Percentiles rank a stretch among this genome's conserved stretches.
These are phyloP conservation scores for Colletotrichum filicis DNA, from an alignment of 2,329 filamentous ascomycete species.

Conservation along the genomic window DNA sequence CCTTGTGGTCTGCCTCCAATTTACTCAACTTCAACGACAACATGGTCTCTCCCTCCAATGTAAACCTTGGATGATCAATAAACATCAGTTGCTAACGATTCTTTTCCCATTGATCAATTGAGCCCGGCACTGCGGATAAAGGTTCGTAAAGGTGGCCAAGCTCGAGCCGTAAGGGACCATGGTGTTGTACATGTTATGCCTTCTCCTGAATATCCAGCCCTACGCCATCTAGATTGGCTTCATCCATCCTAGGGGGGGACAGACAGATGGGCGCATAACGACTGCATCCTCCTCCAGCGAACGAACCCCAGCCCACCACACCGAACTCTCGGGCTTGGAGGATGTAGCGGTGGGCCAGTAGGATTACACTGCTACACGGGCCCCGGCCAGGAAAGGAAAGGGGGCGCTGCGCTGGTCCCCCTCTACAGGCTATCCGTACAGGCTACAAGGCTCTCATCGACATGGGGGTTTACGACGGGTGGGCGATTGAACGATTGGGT, in stretches of 20 bases:
- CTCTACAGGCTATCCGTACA: too few relatives aligned
- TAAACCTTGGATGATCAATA: not conserved
- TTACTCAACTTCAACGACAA: not conserved
- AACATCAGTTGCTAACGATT: not conserved
- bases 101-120: not conserved
- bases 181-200: not conserved
- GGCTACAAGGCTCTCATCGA: not conserved
- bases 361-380: not conserved
- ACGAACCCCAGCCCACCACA: not conserved
- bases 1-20: too few relatives aligned
- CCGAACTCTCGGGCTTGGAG: constrained; percentile 18
- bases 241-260: not conserved
- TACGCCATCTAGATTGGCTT: constrained; percentile 5
- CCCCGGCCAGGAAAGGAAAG: not conserved
- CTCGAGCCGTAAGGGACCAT: not conserved
- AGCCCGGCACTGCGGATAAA: not conserved
- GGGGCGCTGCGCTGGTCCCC: not conserved
- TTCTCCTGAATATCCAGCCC: constrained; percentile 1
- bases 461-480: not conserved
- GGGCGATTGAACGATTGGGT: not conserved
- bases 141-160: not conserved
- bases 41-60: not conserved
- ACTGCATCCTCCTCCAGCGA: not conserved
- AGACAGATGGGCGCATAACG: not conserved
- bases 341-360: not conserved